Evolutionary conservation across 2,329 filamentous ascomycete genomes (phyloP), one percentile per base, ranked within the genome.

Genomic region (Sclerotinia glacialis): DNA sequence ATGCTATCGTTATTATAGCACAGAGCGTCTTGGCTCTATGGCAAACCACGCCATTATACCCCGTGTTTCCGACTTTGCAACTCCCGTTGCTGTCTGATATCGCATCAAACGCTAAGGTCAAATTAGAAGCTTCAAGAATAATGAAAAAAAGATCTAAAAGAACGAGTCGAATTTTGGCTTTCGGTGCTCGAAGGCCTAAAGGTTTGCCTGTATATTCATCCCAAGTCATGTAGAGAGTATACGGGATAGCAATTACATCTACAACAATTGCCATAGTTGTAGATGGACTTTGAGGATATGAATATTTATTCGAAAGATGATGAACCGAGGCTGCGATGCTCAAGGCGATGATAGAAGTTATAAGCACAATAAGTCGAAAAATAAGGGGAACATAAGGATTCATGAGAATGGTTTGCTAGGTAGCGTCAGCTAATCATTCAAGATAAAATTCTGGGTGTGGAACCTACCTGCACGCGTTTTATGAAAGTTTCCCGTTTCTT

Each of bases 171-270:
- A 96, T 90, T 77, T 99, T 99, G 59, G 92, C 89, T 66, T 88
- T 88, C 12, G 92, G 88, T 8, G 88, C 89, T 53, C 96, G 90
- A 68, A 99, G 81, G 1, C 95, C 95, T 26, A 99, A 82, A 28
- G 96, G 95, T 76, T 96, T 96, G 40, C 92, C 92, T 6, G 92
- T 95, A 79, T 97, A 98, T 79, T 99, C 95, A 76, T 99, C 95
- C 80, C 89, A 96, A 31, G 93, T 96, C 80, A 98, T 95, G 79
- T 97, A 98, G 59, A 91, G 80, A 65, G 96, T 89, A 78, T 98
- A 99, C 3, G 94, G 87, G 67, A 98, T 84, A 3, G 95, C 94
- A 18, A 98, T 84, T 8, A 89, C 87, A 78, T 98, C 94, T 49
- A 99, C 91, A 46, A 92, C 86, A 64, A 98, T 89, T 40, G 94